Conservation (phyloP, 371 early-diverging fungal species). For the Mucor racemosus region DNA sequence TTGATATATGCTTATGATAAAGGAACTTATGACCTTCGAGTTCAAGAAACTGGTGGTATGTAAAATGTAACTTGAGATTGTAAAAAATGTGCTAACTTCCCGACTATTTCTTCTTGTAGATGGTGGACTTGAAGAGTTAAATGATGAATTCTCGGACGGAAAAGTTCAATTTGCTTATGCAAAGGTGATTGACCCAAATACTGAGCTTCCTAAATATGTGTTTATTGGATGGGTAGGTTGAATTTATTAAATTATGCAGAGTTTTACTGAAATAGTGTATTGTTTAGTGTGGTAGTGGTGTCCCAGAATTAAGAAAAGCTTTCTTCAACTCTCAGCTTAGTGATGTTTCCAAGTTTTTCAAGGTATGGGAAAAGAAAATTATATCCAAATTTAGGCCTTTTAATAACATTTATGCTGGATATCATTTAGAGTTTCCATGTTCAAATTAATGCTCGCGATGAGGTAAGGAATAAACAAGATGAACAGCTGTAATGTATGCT, state of each 20-base stretch:
- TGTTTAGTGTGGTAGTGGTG: constrained; percentile 89
- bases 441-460: constrained; percentile 88
- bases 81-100: background rate
- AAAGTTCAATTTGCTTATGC: constrained; percentile 92
- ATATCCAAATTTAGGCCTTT: no score
- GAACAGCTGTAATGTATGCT: background rate
- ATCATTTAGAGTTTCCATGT: constrained; percentile 78
- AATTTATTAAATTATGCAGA: background rate
- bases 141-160: constrained; percentile 89
- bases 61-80: background rate
- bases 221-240: constrained; percentile 87
- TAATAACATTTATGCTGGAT: background rate
- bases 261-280: background rate
- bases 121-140: constrained; percentile 85
- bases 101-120: constrained; percentile 33
- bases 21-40: constrained; percentile 82
- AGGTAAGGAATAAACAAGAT: constrained; percentile 36
- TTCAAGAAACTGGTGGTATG: constrained; percentile 71
- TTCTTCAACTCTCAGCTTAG: constrained; percentile 82
- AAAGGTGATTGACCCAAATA: constrained; percentile 86
- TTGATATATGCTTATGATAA: constrained; percentile 84
- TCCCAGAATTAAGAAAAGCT: constrained; percentile 90
- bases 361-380: constrained; percentile 46
- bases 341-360: constrained; percentile 80
- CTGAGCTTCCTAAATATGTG: constrained; percentile 86